Conservation (phyloP, 495 filamentous ascomycete genomes). For the Penicillium crystallinum region DNA sequence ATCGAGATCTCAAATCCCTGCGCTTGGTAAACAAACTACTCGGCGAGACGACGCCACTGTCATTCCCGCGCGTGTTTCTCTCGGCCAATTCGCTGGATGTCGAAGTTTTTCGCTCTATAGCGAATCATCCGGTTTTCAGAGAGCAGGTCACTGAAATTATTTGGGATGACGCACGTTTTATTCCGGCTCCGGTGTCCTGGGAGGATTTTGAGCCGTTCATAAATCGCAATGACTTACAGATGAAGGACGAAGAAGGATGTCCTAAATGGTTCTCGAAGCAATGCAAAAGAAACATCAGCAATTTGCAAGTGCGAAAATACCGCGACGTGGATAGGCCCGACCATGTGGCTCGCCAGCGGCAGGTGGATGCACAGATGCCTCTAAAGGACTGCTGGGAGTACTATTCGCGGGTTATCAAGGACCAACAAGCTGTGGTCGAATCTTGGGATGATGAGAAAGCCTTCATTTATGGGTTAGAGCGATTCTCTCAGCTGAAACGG, state of each 20-base stretch:
- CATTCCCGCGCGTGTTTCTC: no score
- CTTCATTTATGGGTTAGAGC: conserved; percentile 14
- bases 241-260: conserved; percentile 10
- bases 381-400: conserved; percentile 16
- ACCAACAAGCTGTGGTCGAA: conserved; percentile 17
- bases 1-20: no score
- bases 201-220: neutral
- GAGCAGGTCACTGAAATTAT: conserved; percentile 1
- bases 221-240: neutral
- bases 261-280: conserved; percentile 17
- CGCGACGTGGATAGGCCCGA: conserved; percentile 12
- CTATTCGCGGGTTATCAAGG: conserved; percentile 14
- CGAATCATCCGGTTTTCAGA: conserved; percentile 3
- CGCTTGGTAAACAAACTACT: no score
- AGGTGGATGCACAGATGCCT: conserved; percentile 10
- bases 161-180: conserved; percentile 4
- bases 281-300: conserved; percentile 13
- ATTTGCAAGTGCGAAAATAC: conserved; percentile 5
- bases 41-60: no score
- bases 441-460: conserved; percentile 12
- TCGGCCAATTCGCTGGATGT: conserved; percentile 2
- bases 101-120: conserved; percentile 1
- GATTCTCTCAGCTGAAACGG: conserved; percentile 20
- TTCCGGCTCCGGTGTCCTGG: neutral
- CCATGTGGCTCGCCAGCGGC: conserved; percentile 7